Evolutionary conservation across 2,329 filamentous ascomycete species (phyloP).

Genomic region (Xylariaceae sp.): DNA sequence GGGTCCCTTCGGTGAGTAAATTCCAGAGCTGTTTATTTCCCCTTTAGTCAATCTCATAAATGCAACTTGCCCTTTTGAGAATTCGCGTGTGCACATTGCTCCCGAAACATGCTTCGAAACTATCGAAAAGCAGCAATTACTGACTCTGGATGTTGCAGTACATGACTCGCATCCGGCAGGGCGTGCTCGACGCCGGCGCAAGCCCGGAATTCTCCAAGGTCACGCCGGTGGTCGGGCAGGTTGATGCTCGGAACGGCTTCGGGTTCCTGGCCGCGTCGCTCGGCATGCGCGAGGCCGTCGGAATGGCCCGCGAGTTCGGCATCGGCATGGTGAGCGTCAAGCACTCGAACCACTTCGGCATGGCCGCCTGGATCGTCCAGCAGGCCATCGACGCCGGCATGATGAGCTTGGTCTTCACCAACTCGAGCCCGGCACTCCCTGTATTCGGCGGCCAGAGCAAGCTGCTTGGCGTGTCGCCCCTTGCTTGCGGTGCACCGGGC

Average conservation of each 20-base stretch:
- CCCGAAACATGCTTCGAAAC: too few species aligned
- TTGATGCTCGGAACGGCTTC: conserved; percentile 72
- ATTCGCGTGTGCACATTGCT: too few species aligned
- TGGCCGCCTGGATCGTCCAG: conserved; percentile 80
- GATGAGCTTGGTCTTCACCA: conserved; percentile 73
- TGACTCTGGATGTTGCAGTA: too few species aligned
- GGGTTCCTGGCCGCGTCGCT: conserved; percentile 71
- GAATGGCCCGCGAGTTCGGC: conserved; percentile 65
- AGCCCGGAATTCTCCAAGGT: conserved; percentile 60
- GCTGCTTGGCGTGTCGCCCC: conserved; percentile 73
- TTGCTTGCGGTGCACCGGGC: conserved; percentile 75
- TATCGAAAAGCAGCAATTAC: too few species aligned
- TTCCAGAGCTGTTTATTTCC: too few species aligned
- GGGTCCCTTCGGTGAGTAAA: conserved; percentile 78
- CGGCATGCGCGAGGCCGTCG: conserved; percentile 69
- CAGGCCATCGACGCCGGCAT: conserved; percentile 73
- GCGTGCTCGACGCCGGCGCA: conserved; percentile 65
- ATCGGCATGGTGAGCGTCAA: conserved; percentile 78
- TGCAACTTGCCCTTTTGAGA: too few species aligned
- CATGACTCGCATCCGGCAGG: conserved; percentile 70
- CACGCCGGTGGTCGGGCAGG: conserved; percentile 71
- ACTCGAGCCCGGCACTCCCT: conserved; percentile 72
- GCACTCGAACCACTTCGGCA: conserved; percentile 82
- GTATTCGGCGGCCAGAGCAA: conserved; percentile 70
- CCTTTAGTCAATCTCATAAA: too few species aligned